Evolutionary conservation across 768 basidiomycete species (phyloP).

Genomic region (Collybiopsis luxurians): DNA sequence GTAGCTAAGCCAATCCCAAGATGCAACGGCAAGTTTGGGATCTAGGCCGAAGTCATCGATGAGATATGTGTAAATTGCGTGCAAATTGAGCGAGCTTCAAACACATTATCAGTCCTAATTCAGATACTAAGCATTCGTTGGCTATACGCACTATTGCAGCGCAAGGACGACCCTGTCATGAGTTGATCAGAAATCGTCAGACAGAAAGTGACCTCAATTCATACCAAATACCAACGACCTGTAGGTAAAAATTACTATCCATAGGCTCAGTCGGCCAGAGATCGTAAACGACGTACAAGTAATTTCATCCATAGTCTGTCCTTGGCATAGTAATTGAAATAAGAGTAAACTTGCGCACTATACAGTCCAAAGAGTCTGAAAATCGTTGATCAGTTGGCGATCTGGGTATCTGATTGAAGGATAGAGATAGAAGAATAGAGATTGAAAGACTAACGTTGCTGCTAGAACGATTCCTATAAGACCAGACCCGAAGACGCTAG

Average conservation of each 20-base stretch:
- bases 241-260: too few species aligned
- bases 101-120: background rate
- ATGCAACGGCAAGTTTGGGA: background rate
- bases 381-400: background rate
- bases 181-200: background rate
- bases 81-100: background rate
- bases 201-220: background rate
- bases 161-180: background rate
- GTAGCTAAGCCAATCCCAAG: background rate
- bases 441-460: too few species aligned
- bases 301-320: background rate
- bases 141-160: background rate
- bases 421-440: too few species aligned
- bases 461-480: background rate
- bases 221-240: background rate
- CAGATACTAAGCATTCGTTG: background rate
- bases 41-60: background rate
- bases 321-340: background rate
- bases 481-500: background rate
- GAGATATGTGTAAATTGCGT: background rate
- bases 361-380: background rate
- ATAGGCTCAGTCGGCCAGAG: background rate
- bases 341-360: background rate
- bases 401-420: too few species aligned
- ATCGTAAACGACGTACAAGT: background rate